A percentile compares a stretch with the other conserved stretches of the same genome.
Conservation (phyloP, 2,329 filamentous ascomycete genomes). For the Rutstroemia sp. region DNA sequence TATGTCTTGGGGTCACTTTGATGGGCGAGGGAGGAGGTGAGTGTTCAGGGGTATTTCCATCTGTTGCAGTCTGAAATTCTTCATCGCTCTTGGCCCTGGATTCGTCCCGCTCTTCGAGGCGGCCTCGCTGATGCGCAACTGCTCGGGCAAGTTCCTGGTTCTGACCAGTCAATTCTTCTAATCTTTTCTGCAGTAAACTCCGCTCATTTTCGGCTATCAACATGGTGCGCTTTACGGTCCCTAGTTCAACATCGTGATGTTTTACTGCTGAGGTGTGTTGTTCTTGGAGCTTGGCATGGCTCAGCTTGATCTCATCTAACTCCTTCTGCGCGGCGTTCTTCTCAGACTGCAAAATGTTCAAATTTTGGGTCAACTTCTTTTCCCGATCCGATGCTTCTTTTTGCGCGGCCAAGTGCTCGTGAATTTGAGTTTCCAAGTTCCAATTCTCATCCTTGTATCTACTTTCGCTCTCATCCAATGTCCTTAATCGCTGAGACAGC, state of each 20-base stretch:
- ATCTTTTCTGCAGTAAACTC: slow-evolving; percentile 68
- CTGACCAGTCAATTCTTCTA: slow-evolving; percentile 81
- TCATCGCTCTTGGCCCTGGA: slow-evolving; percentile 53
- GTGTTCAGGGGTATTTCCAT: slow-evolving; percentile 74
- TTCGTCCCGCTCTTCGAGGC: slow-evolving; percentile 57
- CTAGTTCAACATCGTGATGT: slow-evolving; percentile 82
- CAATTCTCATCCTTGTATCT: slow-evolving; percentile 98
- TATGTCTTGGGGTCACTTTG: slow-evolving; percentile 86
- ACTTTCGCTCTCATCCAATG: slow-evolving; percentile 87
- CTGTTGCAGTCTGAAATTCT: slow-evolving; percentile 55
- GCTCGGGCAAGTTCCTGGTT: slow-evolving; percentile 87
- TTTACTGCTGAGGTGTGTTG: slow-evolving; percentile 72
- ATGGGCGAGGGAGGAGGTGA: slow-evolving; percentile 85
- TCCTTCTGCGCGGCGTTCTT: slow-evolving; percentile 77
- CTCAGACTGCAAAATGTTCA: slow-evolving; percentile 64
- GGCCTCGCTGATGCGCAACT: slow-evolving; percentile 65
- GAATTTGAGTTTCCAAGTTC: slow-evolving; percentile 88
- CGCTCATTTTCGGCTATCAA: slow-evolving; percentile 73
- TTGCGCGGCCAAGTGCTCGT: slow-evolving; percentile 67
- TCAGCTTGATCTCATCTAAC: slow-evolving; percentile 80
- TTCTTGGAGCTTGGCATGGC: slow-evolving; percentile 70
- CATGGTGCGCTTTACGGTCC: slow-evolving; percentile 73
- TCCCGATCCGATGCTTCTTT: slow-evolving; percentile 77
- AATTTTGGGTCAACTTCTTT: slow-evolving; percentile 66
- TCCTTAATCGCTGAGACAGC: slow-evolving; percentile 71